Evolutionary conservation across 1,139 yeast species (phyloP), one percentile per base, ranked within the genome.

Genomic region (Pichia sp.): DNA sequence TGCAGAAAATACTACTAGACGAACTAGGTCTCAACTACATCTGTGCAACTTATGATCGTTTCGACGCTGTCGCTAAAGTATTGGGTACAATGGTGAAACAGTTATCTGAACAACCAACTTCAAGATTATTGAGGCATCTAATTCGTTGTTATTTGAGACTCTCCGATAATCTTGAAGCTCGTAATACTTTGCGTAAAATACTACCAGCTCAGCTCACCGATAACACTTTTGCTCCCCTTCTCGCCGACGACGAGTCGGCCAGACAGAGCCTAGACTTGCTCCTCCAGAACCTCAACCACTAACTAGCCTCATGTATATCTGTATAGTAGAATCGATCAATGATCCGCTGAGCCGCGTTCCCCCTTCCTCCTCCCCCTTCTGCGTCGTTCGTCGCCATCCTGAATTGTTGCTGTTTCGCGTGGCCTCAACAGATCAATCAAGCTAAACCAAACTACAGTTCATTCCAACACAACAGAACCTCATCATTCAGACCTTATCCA

Each of bases 41-140:
- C 20, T 91, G 98, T 64, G 95, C 94, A 45, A 89, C 97, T 0
- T 85, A 81, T 59, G 97, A 91, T 62, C 72, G 98, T 53, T 91
- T 91, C 60, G 88, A 83, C 49, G 95, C 98, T 3, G 96, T 91
- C 25, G 85, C 94, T 1, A 80, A 84, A 35, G 98, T 91, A 1
- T 70, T 91, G 48, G 76, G 85, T 28, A 77, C 79, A 49, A 93
- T 91, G 95, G 91, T 91, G 37, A 86, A 83, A 37, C 96, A 89
- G 59, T 67, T 91, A 48, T 75, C 76, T 4, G 72, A 71, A 34
- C 72, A 75, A 40, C 77, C 74, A 49, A 84, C 95, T 1, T 86
- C 91, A 2, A 73, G 98, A 52, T 69, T 91, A 42, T 70, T 91
- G 49, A 89, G 91, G 60, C 98, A 91, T 59, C 95, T 91, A 35